A percentile compares a stretch with the other conserved stretches of the same genome.
Evolutionary conservation across 2,329 filamentous ascomycete species (phyloP).

Genomic region (Rhynchosporium secalis): DNA sequence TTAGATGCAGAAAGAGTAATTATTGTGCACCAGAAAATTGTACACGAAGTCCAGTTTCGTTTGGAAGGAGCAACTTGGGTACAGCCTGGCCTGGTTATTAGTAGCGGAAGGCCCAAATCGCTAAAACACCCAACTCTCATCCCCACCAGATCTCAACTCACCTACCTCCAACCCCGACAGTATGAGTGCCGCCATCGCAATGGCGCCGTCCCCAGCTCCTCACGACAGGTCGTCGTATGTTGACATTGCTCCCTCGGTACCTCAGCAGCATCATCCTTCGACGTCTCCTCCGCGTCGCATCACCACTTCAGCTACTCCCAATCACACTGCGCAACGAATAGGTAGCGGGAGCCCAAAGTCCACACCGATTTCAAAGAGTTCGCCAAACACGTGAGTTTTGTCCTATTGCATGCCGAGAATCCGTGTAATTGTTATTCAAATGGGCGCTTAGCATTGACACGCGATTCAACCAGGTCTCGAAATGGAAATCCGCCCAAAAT

Average conservation of each 20-base stretch:
- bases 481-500: slow-evolving; percentile 69
- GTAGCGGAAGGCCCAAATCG: slow-evolving; percentile 2
- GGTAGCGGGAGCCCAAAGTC: slow-evolving; percentile 56
- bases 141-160: not conserved
- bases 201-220: slow-evolving; percentile 67
- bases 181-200: slow-evolving; percentile 69
- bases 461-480: slow-evolving; percentile 48
- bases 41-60: slow-evolving; percentile 27
- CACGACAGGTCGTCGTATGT: slow-evolving; percentile 62
- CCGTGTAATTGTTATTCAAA: slow-evolving; percentile 23
- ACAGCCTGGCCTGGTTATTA: slow-evolving; percentile 13
- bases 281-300: slow-evolving; percentile 37
- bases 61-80: slow-evolving; percentile 9
- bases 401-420: not conserved
- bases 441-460: slow-evolving; percentile 25
- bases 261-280: slow-evolving; percentile 25
- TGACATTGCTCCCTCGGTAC: slow-evolving; percentile 46
- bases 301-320: slow-evolving; percentile 44
- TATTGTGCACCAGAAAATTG: slow-evolving; percentile 19
- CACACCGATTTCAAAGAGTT: slow-evolving; percentile 51
- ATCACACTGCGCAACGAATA: slow-evolving; percentile 49
- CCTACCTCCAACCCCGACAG: slow-evolving; percentile 36
- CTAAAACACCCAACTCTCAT: slow-evolving; percentile 10
- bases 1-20: slow-evolving; percentile 33
- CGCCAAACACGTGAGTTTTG: slow-evolving; percentile 59